Percentiles rank a stretch among this genome's conserved stretches.
These are phyloP conservation scores for Truncatella angustata DNA, from an alignment of 2,329 filamentous ascomycete species.

Conservation along the genomic window DNA sequence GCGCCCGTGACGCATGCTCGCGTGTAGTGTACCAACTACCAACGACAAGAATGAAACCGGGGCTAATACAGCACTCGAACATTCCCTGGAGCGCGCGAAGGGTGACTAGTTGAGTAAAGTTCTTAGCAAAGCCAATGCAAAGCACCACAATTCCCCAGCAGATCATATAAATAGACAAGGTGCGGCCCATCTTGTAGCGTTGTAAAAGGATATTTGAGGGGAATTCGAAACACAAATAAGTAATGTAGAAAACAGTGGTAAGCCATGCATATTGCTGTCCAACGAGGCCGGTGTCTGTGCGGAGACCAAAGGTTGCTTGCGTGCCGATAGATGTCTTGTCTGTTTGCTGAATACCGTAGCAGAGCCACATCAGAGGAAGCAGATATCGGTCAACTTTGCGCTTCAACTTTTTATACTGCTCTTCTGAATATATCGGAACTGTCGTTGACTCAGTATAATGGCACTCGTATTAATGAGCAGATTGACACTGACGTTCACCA, in stretches of 20 bases:
- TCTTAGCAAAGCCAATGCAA: constrained; percentile 35
- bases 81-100: constrained; percentile 35
- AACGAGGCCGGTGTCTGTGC: constrained; percentile 27
- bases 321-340: constrained; percentile 43
- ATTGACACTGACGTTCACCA: constrained; percentile 6
- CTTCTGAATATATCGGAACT: constrained; percentile 29
- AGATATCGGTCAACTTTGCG: constrained; percentile 43
- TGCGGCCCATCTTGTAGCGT: constrained; percentile 28
- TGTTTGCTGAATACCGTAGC: constrained; percentile 47
- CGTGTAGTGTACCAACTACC: constrained; percentile 36
- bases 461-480: background rate
- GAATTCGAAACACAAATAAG: constrained; percentile 31
- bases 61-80: constrained; percentile 37
- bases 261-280: constrained; percentile 34
- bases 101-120: constrained; percentile 34
- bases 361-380: constrained; percentile 46
- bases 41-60: constrained; percentile 36
- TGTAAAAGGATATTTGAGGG: constrained; percentile 30
- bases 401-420: constrained; percentile 36
- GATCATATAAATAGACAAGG: constrained; percentile 30
- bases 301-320: constrained; percentile 37
- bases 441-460: no score
- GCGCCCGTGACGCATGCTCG: constrained; percentile 33
- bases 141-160: constrained; percentile 33
- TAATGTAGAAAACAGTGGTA: constrained; percentile 31